Percentiles rank a stretch among this genome's conserved stretches.
These are phyloP conservation scores for Aspergillus versicolor DNA, from an alignment of 2,329 filamentous ascomycete species.

Conservation along the genomic window DNA sequence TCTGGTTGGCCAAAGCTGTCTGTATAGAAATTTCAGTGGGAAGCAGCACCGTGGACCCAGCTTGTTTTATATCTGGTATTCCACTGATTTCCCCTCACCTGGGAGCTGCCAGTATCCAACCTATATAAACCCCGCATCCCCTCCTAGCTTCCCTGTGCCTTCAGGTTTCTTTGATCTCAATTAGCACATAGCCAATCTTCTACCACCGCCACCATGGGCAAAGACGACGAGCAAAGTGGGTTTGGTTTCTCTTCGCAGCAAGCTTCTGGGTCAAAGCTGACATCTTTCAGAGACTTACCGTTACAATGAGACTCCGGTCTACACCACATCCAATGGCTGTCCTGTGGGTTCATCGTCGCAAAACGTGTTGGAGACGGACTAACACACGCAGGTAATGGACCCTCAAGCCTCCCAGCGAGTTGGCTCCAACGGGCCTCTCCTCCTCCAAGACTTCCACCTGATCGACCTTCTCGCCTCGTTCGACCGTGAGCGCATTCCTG, in stretches of 20 bases:
- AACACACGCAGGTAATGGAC: slow-evolving; percentile 44
- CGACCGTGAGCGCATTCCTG: slow-evolving; percentile 42
- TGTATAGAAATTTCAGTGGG: slow-evolving; percentile 1
- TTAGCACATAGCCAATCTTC: not conserved
- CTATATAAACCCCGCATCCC: slow-evolving; percentile 10
- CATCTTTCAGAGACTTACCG: slow-evolving; percentile 40
- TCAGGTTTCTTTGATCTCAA: not conserved
- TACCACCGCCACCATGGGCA: slow-evolving; percentile 31
- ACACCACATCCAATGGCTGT: slow-evolving; percentile 61
- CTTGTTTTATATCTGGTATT: not conserved
- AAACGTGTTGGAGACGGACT: slow-evolving; percentile 4
- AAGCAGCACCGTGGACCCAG: not conserved
- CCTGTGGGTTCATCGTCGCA: slow-evolving; percentile 35
- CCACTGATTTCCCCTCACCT: slow-evolving; percentile 8
- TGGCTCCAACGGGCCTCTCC: slow-evolving; percentile 57
- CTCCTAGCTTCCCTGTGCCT: not conserved
- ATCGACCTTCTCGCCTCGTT: slow-evolving; percentile 58
- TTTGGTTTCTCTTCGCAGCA: slow-evolving; percentile 18
- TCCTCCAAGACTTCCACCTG: slow-evolving; percentile 65
- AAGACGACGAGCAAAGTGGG: slow-evolving; percentile 37
- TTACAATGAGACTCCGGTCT: slow-evolving; percentile 59
- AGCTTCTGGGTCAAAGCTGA: not conserved
- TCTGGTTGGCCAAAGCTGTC: slow-evolving; percentile 3
- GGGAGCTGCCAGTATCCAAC: not conserved
- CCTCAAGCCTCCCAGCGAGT: slow-evolving; percentile 55